Percentiles rank a stretch among this genome's conserved stretches.
phyloP scores from a whole-genome alignment of 1,284 basidiomycete genomes.

The Sanghuangporus weigelae region DNA sequence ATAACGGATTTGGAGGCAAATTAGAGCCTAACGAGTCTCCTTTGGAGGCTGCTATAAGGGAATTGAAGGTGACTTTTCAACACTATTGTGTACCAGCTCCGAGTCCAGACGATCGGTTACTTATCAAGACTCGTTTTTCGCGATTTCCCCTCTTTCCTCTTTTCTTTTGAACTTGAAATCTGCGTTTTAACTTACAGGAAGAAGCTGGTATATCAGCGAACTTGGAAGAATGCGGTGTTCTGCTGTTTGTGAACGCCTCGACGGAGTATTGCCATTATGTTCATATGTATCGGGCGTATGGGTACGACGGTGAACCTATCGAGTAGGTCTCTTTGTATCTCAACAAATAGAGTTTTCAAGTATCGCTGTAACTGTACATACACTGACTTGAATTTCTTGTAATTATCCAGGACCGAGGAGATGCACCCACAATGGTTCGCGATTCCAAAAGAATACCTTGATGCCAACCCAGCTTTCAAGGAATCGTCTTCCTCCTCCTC shows the following conservation, averaged over 20 bases:
- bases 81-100: neutral
- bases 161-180: neutral
- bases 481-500: neutral
- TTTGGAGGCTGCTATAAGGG: constrained; percentile 35
- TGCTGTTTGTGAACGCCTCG: constrained; percentile 23
- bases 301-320: constrained; percentile 19
- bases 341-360: neutral
- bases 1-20: constrained; percentile 50
- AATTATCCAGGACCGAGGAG: constrained; percentile 32
- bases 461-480: neutral
- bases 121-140: neutral
- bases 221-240: constrained; percentile 22
- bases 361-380: neutral
- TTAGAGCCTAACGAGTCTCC: constrained; percentile 38
- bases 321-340: constrained; percentile 22
- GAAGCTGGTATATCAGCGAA: constrained; percentile 30
- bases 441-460: constrained; percentile 22
- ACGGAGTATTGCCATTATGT: constrained; percentile 23
- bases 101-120: neutral
- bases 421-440: constrained; percentile 38
- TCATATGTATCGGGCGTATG: constrained; percentile 22
- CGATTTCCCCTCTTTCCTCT: neutral
- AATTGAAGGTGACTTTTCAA: constrained; percentile 31
- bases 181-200: constrained; percentile 25
- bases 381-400: neutral